These are phyloP conservation scores for Dryas alaskensis DNA, from an alignment of 306 rosid species.

Conservation along the genomic window DNA sequence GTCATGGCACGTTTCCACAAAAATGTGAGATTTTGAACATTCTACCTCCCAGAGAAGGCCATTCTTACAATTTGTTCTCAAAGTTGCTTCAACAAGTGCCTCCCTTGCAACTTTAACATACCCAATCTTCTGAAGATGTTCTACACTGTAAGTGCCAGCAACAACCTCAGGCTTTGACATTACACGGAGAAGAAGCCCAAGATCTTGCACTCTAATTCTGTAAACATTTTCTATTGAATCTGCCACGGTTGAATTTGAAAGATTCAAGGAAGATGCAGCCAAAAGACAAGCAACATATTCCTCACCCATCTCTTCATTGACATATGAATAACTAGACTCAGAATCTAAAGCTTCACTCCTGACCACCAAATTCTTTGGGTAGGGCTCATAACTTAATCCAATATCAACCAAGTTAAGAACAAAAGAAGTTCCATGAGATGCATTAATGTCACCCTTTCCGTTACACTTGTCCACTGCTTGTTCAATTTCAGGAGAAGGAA, in stretches of 20 bases:
- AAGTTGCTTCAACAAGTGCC: slow-evolving; percentile 70
- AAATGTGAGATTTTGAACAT: slow-evolving; percentile 66
- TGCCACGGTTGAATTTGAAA: slow-evolving; percentile 54
- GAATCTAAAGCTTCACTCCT: slow-evolving; percentile 43
- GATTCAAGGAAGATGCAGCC: slow-evolving; percentile 78
- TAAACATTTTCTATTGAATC: slow-evolving; percentile 47
- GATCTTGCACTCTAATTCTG: slow-evolving; percentile 62
- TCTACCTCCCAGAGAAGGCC: slow-evolving; percentile 86
- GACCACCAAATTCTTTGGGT: slow-evolving; percentile 42
- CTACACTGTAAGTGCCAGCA: slow-evolving; percentile 56
- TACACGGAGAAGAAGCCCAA: slow-evolving; percentile 68
- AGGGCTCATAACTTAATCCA: slow-evolving; percentile 93
- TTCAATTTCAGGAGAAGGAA: slow-evolving; percentile 45
- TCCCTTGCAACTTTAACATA: slow-evolving; percentile 82
- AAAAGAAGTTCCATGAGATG: slow-evolving; percentile 50
- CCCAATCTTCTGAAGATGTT: slow-evolving; percentile 62
- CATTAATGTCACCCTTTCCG: slow-evolving; percentile 33
- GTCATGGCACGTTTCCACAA: slow-evolving; percentile 78
- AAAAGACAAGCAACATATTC: slow-evolving; percentile 71
- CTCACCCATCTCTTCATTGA: slow-evolving; percentile 46
- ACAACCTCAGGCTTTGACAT: slow-evolving; percentile 43
- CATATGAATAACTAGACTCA: slow-evolving; percentile 42
- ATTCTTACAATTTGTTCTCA: slow-evolving; percentile 70
- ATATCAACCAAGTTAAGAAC: slow-evolving; percentile 72
- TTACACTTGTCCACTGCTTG: slow-evolving; percentile 36